Percentiles rank a stretch among this genome's conserved stretches.
These are phyloP conservation scores for Hydrangea macrophylla DNA, from an alignment of 148 eudicot genomes.

Conservation along the genomic window DNA sequence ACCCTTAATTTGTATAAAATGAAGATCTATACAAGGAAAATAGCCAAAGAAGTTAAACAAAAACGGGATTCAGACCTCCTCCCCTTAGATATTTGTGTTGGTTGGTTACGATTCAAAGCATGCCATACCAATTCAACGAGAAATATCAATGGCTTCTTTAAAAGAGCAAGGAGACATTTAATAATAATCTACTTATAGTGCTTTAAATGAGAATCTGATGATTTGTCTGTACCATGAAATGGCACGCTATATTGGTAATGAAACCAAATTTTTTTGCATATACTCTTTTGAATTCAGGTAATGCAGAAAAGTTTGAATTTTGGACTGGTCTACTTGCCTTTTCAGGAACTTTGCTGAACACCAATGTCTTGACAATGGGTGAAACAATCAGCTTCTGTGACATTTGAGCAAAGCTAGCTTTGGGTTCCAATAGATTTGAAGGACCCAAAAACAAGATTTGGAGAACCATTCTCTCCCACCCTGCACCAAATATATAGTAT, in stretches of 20 bases:
- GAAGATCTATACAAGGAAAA: not conserved
- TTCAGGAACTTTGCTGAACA: conserved; percentile 98
- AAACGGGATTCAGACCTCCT: not conserved
- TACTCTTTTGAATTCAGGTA: not conserved
- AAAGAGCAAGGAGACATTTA: not conserved
- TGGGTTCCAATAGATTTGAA: conserved; percentile 90
- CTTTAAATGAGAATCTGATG: not conserved
- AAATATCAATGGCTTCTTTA: not conserved
- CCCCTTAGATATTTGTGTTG: not conserved
- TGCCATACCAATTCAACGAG: not conserved
- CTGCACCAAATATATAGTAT: conserved; percentile 31
- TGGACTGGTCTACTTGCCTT: conserved; percentile 47
- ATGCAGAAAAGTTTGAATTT: conserved; percentile 4
- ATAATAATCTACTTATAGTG: not conserved
- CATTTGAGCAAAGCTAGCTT: conserved; percentile 88
- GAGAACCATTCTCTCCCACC: conserved; percentile 99
- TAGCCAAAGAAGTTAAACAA: too few species aligned
- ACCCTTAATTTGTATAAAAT: too few species aligned
- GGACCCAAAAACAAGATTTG: conserved; percentile 98
- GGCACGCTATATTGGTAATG: not conserved
- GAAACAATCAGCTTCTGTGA: conserved; percentile 96
- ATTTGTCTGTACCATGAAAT: not conserved
- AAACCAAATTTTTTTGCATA: not conserved
- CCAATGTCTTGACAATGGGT: conserved; percentile 93
- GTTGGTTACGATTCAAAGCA: not conserved